These are phyloP conservation scores for Canariomyces notabilis DNA, from an alignment of 2,329 filamentous ascomycete species.

Conservation along the genomic window DNA sequence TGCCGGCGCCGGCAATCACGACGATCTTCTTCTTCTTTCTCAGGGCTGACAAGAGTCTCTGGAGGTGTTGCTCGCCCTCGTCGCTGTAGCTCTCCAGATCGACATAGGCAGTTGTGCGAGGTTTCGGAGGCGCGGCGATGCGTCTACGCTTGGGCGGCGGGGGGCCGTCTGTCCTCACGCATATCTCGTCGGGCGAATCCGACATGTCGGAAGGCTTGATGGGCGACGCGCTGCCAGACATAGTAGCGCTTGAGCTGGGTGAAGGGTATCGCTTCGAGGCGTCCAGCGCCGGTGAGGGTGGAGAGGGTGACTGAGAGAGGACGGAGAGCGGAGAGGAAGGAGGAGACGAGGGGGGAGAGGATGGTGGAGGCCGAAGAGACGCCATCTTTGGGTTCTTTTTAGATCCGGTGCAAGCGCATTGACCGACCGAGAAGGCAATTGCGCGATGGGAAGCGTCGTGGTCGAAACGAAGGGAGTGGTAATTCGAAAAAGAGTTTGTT, in stretches of 20 bases:
- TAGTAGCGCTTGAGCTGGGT: conserved; percentile 41
- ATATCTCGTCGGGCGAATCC: conserved; percentile 33
- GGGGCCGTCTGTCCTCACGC: conserved; percentile 50
- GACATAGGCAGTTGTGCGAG: conserved; percentile 76
- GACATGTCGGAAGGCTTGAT: conserved; percentile 39
- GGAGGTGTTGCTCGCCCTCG: conserved; percentile 56
- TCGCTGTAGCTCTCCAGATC: conserved; percentile 56
- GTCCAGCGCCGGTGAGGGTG: conserved; percentile 41
- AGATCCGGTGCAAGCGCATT: neutral
- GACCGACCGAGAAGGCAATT: neutral
- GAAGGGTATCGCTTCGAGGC: conserved; percentile 47
- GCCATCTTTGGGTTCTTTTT: conserved; percentile 20
- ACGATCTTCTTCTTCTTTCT: conserved; percentile 94
- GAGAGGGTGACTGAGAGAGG: conserved; percentile 49
- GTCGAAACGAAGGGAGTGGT: too few relatives aligned
- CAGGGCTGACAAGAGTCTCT: conserved; percentile 67
- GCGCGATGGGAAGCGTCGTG: neutral
- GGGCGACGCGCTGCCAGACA: conserved; percentile 49
- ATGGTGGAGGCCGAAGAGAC: conserved; percentile 1
- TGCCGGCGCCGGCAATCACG: conserved; percentile 91
- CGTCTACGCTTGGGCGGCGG: conserved; percentile 73
- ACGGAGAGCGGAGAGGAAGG: conserved; percentile 52
- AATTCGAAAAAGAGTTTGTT: too few relatives aligned
- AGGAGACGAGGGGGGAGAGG: conserved; percentile 14
- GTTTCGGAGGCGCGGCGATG: conserved; percentile 48